Evolutionary conservation across 176 grass and related monocot genomes (phyloP).

Genomic region (Bromus sterilis): DNA sequence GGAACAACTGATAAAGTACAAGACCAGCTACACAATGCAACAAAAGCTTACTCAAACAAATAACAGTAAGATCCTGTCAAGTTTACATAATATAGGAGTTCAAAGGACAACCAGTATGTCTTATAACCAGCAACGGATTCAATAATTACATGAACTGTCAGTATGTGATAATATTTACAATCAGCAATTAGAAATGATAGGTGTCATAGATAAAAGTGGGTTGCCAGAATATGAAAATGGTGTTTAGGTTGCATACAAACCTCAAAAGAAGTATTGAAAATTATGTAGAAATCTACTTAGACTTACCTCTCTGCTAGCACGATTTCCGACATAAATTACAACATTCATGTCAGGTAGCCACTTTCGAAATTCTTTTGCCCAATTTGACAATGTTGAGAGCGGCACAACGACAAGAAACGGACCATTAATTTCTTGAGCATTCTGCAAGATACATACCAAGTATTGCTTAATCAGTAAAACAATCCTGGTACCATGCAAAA

Average conservation of each 20-base stretch:
- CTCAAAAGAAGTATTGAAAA: constrained; percentile 10
- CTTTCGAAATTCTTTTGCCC: constrained; percentile 95
- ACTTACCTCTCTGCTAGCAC: constrained; percentile 96
- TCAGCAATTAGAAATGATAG: background rate
- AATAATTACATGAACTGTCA: background rate
- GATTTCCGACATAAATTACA: constrained; percentile 97
- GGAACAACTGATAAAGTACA: background rate
- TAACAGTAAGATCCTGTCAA: background rate
- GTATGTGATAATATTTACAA: background rate
- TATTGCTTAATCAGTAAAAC: background rate
- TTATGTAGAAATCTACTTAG: background rate
- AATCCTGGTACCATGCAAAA: background rate
- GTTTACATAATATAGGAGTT: constrained; percentile 9
- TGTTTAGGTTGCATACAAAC: background rate
- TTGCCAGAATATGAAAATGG: background rate
- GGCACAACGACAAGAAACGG: constrained; percentile 99
- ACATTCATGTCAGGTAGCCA: constrained; percentile 95
- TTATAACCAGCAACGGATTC: background rate
- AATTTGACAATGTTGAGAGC: constrained; percentile 91
- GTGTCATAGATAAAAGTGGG: background rate
- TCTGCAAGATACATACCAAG: constrained; percentile 36
- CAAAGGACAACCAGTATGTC: background rate
- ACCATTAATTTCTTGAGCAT: constrained; percentile 95
- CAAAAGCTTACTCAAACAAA: background rate
- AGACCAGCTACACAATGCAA: background rate